Evolutionary conservation across 495 filamentous ascomycete genomes (phyloP), one percentile per base, ranked within the genome.

Genomic region (Chaetomium fimeti): DNA sequence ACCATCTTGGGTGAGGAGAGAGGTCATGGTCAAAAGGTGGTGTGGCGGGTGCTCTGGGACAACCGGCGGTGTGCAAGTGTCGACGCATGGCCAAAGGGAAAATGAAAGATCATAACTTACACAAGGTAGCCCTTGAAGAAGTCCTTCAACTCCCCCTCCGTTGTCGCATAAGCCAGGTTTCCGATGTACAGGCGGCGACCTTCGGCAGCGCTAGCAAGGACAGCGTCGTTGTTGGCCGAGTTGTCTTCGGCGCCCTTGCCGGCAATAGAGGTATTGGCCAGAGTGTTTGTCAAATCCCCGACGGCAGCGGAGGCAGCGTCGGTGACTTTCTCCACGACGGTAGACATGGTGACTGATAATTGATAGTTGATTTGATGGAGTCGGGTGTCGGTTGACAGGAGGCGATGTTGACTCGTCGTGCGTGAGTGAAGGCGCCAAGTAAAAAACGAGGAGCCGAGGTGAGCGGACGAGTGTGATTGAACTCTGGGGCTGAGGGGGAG

Each of bases 91-190:
- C 27, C n/a, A 51, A 60, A 38, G 57, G 47, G n/a, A 60, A 24
- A 24, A 18, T 13, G 43, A 49, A 47, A 22, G 42, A n/a, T 12
- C 25, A 27, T 38, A 68, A 90, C 94, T 87, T 87, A 99, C 95
- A 99, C 89, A 80, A 91, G 88, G 88, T 93, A 97, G 79, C 85
- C 88, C 82, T 90, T 90, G 88, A 99, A 99, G 85, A 99, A 99
- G 62, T 92, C 91, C 83, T 93, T 96, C 84, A 99, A 90, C 85
- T 97, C 91, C 87, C 91, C 94, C 90, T 98, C 94, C 75, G 92
- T 95, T 84, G 94, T 98, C 87, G 94, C 92, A 78, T 98, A 98
- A 62, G 94, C 94, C 85, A 98, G 91, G 83, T 98, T 98, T 79
- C 94, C 94, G 83, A 98, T 98, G 82, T 98, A 98, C 68, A 98